A percentile compares a stretch with the other conserved stretches of the same genome.
phyloP scores from a whole-genome alignment of 495 filamentous ascomycete genomes.

The Elasticomyces elasticus region DNA sequence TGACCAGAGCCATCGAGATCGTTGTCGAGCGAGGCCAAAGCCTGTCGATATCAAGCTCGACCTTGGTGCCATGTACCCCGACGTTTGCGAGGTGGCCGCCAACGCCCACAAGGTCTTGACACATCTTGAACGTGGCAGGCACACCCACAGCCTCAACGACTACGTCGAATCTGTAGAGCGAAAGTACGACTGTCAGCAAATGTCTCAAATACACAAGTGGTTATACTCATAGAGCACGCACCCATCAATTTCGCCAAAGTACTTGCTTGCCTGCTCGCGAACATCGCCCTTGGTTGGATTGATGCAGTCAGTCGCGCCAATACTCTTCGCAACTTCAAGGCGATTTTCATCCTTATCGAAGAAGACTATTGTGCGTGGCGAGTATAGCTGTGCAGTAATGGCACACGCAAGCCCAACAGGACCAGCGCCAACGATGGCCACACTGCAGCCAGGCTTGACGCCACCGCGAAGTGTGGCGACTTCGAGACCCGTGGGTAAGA shows the following conservation, averaged over 20 bases:
- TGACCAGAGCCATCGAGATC: constrained; percentile 30
- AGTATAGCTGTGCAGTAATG: constrained; percentile 39
- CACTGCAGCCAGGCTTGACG: constrained; percentile 35
- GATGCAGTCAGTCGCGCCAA: constrained; percentile 37
- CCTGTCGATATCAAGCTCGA: constrained; percentile 32
- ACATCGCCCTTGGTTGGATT: constrained; percentile 29
- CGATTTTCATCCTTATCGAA: constrained; percentile 39
- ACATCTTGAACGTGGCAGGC: constrained; percentile 37
- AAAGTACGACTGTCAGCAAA: too few relatives aligned
- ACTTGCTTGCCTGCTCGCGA: constrained; percentile 28
- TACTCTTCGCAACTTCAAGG: constrained; percentile 32
- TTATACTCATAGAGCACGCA: too few relatives aligned
- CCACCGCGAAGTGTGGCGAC: constrained; percentile 40
- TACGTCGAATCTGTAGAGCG: constrained; percentile 42
- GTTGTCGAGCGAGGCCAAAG: constrained; percentile 17
- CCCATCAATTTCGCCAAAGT: constrained; percentile 30
- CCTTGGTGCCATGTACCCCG: constrained; percentile 40
- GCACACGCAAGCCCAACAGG: constrained; percentile 42
- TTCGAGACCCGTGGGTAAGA: constrained; percentile 43
- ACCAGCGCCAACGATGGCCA: constrained; percentile 44
- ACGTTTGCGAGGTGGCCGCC: constrained; percentile 45
- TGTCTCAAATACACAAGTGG: too few relatives aligned
- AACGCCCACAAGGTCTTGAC: constrained; percentile 40
- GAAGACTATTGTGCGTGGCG: constrained; percentile 36
- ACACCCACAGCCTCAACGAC: constrained; percentile 48